Evolutionary conservation across 2,329 filamentous ascomycete genomes (phyloP), one percentile per base, ranked within the genome.

Genomic region (Eurotiales sp.): DNA sequence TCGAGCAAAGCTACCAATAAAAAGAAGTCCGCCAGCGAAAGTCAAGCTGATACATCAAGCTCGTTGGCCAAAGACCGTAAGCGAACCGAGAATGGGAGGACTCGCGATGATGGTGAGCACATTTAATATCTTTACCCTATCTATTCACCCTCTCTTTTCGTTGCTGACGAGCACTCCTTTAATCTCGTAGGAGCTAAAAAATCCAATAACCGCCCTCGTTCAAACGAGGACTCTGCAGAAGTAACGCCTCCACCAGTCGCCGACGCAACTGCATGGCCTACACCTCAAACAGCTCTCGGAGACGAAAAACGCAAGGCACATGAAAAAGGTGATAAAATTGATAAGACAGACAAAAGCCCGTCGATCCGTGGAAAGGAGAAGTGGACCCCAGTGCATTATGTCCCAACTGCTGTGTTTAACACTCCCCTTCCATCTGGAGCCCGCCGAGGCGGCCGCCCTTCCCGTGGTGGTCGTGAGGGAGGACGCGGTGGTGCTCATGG

Each of bases 221-320:
- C 52, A 6, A 39, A 46, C 3, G 56, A 57, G 37, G 52, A 55
- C 41, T 55, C 56, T 21, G 25, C 46, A 22, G 53, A 55, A 21
- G 45, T 51, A 39, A 65, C 72, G 37, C 75, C 81, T 29, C 88
- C 88, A 22, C 79, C 88, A 2, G 86, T 89, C 42, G 84, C 81
- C 53, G 91, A 97, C 68, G 79, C 88, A 45, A 76, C 83, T 48
- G 84, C 84, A 17, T 99, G 93, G 93, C 93, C 93, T 14, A 97
- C 92, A 2, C 90, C 90, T 0, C 89, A 96, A 60, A 85, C 79
- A 45, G 86, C 85, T 1, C 82, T 86, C 47, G 84, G 85, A 45
- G 90, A 93, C 59, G 82, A 87, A 55, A 88, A 88, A 71, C 85
- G 85, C 63, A 90, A 89, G 68, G 72, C 77, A 1, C 77, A 82